Conservation (phyloP, 768 basidiomycete genomes). For the Auricularia sp. region DNA sequence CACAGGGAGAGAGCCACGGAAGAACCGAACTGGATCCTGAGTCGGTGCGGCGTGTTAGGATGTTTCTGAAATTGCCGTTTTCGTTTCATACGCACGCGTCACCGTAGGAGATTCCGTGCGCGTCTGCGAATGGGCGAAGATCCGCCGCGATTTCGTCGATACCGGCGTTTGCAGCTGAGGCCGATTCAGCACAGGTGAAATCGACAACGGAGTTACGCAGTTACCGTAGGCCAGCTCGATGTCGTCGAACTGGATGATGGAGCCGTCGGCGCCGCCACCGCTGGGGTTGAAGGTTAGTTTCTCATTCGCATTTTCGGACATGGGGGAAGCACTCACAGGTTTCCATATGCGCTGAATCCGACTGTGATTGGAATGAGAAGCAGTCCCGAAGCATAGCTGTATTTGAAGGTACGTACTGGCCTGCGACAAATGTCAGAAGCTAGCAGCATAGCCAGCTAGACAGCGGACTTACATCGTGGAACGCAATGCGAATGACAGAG, state of each 20-base stretch:
- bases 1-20: slow-evolving; percentile 15
- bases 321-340: too few species aligned
- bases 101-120: slow-evolving; percentile 13
- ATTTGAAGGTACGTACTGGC: too few species aligned
- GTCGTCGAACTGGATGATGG: slow-evolving; percentile 14
- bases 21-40: slow-evolving; percentile 14
- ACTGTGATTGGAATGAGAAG: too few species aligned
- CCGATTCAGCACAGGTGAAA: background rate
- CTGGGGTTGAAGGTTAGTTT: background rate
- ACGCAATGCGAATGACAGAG: slow-evolving; percentile 15
- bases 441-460: slow-evolving; percentile 10
- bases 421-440: background rate
- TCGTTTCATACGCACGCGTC: slow-evolving; percentile 7
- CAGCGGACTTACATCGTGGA: background rate
- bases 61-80: background rate
- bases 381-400: too few species aligned
- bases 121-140: slow-evolving; percentile 13
- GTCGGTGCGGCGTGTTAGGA: background rate
- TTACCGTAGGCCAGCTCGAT: slow-evolving; percentile 10
- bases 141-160: slow-evolving; percentile 16
- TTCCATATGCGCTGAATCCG: too few species aligned
- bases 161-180: slow-evolving; percentile 17
- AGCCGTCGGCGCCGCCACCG: slow-evolving; percentile 20
- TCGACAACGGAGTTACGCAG: too few species aligned
- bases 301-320: too few species aligned